Evolutionary conservation across 2,329 filamentous ascomycete species (phyloP).

Genomic region (Stagonosporopsis tanaceti): DNA sequence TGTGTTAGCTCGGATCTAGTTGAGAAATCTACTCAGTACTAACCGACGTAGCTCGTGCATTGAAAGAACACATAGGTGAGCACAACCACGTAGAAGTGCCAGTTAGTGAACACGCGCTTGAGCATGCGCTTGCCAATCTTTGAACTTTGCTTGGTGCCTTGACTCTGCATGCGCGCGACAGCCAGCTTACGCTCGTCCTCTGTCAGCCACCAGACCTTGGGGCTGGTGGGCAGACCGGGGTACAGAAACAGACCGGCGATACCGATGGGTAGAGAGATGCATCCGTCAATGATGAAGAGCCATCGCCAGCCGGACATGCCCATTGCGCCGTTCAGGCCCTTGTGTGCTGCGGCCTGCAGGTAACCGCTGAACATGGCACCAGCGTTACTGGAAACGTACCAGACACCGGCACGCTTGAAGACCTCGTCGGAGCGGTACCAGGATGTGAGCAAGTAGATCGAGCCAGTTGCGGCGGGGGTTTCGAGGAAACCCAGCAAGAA

Average conservation of each 20-base stretch:
- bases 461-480: constrained; percentile 38
- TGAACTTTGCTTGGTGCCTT: constrained; percentile 43
- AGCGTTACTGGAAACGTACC: constrained; percentile 60
- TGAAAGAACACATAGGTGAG: constrained; percentile 52
- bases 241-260: constrained; percentile 62
- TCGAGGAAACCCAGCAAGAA: constrained; percentile 44
- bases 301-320: constrained; percentile 53
- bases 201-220: constrained; percentile 57
- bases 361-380: constrained; percentile 63
- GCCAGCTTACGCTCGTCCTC: constrained; percentile 36
- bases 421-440: constrained; percentile 53
- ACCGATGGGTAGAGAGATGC: constrained; percentile 63
- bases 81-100: constrained; percentile 60
- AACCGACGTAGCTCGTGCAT: constrained; percentile 50
- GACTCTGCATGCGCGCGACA: constrained; percentile 31
- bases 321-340: constrained; percentile 54
- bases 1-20: neutral
- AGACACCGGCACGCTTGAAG: constrained; percentile 62
- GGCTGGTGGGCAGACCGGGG: constrained; percentile 58
- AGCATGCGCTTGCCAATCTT: constrained; percentile 54
- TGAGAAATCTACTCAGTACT: neutral
- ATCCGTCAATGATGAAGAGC: constrained; percentile 65
- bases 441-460: constrained; percentile 38
- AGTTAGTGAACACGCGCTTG: constrained; percentile 53
- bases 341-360: constrained; percentile 61